Percentiles rank a stretch among this genome's conserved stretches.
phyloP scores from a whole-genome alignment of 441 rosid genomes.

The Jatropha podagrica region DNA sequence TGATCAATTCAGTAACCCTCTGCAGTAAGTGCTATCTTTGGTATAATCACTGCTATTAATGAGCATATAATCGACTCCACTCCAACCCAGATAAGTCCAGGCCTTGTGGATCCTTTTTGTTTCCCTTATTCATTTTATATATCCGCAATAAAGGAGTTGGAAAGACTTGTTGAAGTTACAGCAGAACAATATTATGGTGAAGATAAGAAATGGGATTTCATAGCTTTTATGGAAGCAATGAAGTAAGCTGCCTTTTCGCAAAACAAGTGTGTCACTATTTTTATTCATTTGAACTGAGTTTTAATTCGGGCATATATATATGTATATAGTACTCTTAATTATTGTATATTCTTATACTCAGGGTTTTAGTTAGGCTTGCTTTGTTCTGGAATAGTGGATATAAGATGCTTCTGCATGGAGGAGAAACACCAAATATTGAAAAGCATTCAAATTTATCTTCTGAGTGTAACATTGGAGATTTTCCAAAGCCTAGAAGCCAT shows the following conservation, averaged over 20 bases:
- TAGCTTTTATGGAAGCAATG: conserved; percentile 75
- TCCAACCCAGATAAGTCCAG: conserved; percentile 41
- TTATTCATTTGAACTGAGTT: neutral
- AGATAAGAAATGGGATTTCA: conserved; percentile 84
- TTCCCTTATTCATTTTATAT: conserved; percentile 77
- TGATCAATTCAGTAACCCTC: conserved; percentile 32
- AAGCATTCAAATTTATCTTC: conserved; percentile 38
- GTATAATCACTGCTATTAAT: conserved; percentile 77
- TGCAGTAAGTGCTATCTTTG: conserved; percentile 85
- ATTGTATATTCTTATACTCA: conserved; percentile 30
- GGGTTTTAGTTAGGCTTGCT: conserved; percentile 71
- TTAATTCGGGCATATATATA: too few relatives aligned
- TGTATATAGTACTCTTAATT: too few relatives aligned
- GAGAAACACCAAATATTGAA: conserved; percentile 68
- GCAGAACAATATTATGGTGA: conserved; percentile 78
- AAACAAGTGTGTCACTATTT: conserved; percentile 9
- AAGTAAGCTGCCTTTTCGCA: conserved; percentile 52
- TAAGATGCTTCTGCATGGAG: conserved; percentile 93
- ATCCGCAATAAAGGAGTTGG: conserved; percentile 79
- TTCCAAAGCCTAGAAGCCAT: conserved; percentile 30
- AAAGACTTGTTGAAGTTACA: conserved; percentile 83
- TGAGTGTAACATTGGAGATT: conserved; percentile 31
- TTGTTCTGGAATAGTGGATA: conserved; percentile 71
- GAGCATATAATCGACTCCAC: conserved; percentile 79
- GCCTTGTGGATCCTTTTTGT: conserved; percentile 38